Conservation (phyloP, 1,139 yeast species). For the Candida sanyaensis region DNA sequence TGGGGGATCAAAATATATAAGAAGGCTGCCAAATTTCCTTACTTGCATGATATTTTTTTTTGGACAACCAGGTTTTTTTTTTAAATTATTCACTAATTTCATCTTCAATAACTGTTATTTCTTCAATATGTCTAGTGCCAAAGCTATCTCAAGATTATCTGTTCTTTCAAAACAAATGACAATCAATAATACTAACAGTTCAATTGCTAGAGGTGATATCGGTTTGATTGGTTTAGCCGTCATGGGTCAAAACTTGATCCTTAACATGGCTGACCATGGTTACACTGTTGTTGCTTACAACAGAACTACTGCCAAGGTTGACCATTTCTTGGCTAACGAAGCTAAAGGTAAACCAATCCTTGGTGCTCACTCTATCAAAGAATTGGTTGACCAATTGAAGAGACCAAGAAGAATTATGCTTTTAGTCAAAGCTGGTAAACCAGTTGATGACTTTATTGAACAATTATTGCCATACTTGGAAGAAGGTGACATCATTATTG, state of each 20-base stretch:
- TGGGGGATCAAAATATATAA: neutral
- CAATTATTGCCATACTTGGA: conserved; percentile 90
- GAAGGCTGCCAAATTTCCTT: neutral
- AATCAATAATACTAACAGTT: conserved; percentile 25
- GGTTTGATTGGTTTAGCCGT: conserved; percentile 99
- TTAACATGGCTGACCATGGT: conserved; percentile 98
- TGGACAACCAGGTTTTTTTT: neutral
- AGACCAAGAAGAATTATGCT: conserved; percentile 95
- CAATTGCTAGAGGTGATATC: conserved; percentile 74
- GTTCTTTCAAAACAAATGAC: conserved; percentile 10
- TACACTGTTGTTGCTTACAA: conserved; percentile 96
- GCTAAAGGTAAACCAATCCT: conserved; percentile 95
- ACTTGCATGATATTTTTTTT: neutral
- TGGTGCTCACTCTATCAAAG: conserved; percentile 93
- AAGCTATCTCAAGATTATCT: conserved; percentile 14
- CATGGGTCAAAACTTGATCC: conserved; percentile 98
- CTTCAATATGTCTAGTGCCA: conserved; percentile 1
- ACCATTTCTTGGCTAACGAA: conserved; percentile 87
- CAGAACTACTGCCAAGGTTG: conserved; percentile 96
- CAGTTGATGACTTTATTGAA: conserved; percentile 90
- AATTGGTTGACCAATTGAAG: conserved; percentile 85
- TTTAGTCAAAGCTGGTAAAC: conserved; percentile 94
- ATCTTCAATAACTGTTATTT: neutral
- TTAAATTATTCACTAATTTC: neutral
- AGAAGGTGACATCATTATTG: conserved; percentile 96